phyloP scores from a whole-genome alignment of 2,329 filamentous ascomycete species.

The Colletotrichum sp. region DNA sequence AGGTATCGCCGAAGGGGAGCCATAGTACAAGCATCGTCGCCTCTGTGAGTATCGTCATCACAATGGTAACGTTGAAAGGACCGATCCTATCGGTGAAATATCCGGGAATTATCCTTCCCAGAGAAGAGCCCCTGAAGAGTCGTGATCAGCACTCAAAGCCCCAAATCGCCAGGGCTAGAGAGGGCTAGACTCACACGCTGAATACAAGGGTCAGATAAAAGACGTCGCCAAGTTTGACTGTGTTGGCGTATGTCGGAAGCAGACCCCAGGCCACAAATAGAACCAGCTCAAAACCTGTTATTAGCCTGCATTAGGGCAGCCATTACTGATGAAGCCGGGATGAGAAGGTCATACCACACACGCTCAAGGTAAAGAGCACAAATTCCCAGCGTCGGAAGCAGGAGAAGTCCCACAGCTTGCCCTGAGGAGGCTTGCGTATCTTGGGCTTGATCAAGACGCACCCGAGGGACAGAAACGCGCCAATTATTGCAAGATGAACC shows the following conservation, averaged over 20 bases:
- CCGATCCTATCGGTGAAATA: constrained; percentile 25
- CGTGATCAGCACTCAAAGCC: neutral
- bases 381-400: constrained; percentile 27
- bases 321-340: neutral
- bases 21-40: constrained; percentile 27
- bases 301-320: neutral
- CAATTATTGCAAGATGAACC: constrained; percentile 27
- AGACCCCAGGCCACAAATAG: constrained; percentile 35
- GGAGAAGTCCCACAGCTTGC: constrained; percentile 13
- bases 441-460: constrained; percentile 24
- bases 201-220: constrained; percentile 34
- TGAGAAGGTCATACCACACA: constrained; percentile 27
- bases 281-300: constrained; percentile 33
- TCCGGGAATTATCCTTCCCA: constrained; percentile 30
- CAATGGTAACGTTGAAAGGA: constrained; percentile 29
- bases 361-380: constrained; percentile 28
- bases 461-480: constrained; percentile 23
- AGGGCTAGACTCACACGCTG: constrained; percentile 31
- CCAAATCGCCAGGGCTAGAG: neutral
- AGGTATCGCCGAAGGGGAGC: constrained; percentile 29
- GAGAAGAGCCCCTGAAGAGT: constrained; percentile 27
- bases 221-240: constrained; percentile 26
- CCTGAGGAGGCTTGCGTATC: neutral
- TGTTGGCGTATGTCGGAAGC: constrained; percentile 31
- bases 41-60: constrained; percentile 29